Percentiles rank a stretch among this genome's conserved stretches.
phyloP scores from a whole-genome alignment of 306 rosid species.

The Geum urbanum region DNA sequence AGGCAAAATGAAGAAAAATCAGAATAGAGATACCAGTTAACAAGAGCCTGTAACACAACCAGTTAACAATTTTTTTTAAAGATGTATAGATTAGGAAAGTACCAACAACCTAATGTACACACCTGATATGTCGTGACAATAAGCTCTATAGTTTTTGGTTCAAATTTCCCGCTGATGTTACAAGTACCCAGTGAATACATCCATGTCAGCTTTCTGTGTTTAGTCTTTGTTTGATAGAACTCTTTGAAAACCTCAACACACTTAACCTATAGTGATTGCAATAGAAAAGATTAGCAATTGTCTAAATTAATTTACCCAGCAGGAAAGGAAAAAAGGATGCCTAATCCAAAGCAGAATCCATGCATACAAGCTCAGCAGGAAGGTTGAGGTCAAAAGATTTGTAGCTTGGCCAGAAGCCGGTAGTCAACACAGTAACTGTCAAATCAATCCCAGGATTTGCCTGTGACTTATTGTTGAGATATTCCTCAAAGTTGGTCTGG shows the following conservation, averaged over 20 bases:
- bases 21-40: not conserved
- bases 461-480: constrained; percentile 30
- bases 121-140: constrained; percentile 56
- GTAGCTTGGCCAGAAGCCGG: constrained; percentile 56
- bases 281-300: not conserved
- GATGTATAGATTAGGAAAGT: constrained; percentile 7
- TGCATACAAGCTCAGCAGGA: constrained; percentile 45
- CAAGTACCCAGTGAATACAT: constrained; percentile 49
- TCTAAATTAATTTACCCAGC: constrained; percentile 5
- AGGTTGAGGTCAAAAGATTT: constrained; percentile 53
- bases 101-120: not conserved
- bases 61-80: not conserved
- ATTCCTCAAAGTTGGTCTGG: constrained; percentile 47
- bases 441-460: constrained; percentile 45
- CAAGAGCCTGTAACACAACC: not conserved
- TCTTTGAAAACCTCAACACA: constrained; percentile 49
- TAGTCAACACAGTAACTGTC: constrained; percentile 51
- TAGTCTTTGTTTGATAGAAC: constrained; percentile 48
- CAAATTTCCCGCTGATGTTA: constrained; percentile 47
- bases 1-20: not conserved
- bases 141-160: constrained; percentile 44
- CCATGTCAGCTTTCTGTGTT: constrained; percentile 54
- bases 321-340: not conserved
- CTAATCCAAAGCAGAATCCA: not conserved
- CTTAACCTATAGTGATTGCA: constrained; percentile 31